Conservation (phyloP, 352 stramenopile genomes). For the Elongisporangium undulatum region DNA sequence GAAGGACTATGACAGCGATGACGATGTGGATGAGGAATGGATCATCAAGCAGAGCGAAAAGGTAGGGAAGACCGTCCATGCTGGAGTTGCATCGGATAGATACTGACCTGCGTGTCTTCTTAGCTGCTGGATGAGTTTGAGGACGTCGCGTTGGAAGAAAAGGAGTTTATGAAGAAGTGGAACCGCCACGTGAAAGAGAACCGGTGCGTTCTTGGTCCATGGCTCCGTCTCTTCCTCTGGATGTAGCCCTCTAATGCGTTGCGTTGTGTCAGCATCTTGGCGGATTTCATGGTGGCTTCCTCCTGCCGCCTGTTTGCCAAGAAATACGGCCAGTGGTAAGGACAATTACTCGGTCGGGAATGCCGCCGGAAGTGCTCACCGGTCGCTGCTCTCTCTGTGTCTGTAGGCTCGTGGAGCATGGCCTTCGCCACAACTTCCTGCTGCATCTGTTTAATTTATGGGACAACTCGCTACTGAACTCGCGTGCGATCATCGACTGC, state of each 20-base stretch:
- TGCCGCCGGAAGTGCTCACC: neutral
- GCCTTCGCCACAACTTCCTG: slow-evolving; percentile 83
- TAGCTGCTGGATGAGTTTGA: slow-evolving; percentile 86
- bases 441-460: slow-evolving; percentile 89
- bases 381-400: neutral
- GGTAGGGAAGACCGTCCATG: slow-evolving; percentile 11
- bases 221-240: neutral
- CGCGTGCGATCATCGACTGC: slow-evolving; percentile 82
- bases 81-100: neutral
- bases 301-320: slow-evolving; percentile 86
- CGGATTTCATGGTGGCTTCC: slow-evolving; percentile 83
- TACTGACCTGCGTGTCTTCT: slow-evolving; percentile 1
- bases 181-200: slow-evolving; percentile 83
- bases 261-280: slow-evolving; percentile 49
- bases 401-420: slow-evolving; percentile 60
- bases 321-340: slow-evolving; percentile 71
- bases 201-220: slow-evolving; percentile 24
- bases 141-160: slow-evolving; percentile 82
- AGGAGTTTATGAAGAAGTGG: slow-evolving; percentile 91
- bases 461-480: slow-evolving; percentile 87
- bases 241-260: slow-evolving; percentile 2
- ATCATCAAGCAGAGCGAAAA: slow-evolving; percentile 84
- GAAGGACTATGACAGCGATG: slow-evolving; percentile 84
- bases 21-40: slow-evolving; percentile 88
- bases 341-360: neutral